Percentiles rank a stretch among this genome's conserved stretches.
phyloP scores from a whole-genome alignment of 2,329 filamentous ascomycete species.

The Pezicula rhizophila region DNA sequence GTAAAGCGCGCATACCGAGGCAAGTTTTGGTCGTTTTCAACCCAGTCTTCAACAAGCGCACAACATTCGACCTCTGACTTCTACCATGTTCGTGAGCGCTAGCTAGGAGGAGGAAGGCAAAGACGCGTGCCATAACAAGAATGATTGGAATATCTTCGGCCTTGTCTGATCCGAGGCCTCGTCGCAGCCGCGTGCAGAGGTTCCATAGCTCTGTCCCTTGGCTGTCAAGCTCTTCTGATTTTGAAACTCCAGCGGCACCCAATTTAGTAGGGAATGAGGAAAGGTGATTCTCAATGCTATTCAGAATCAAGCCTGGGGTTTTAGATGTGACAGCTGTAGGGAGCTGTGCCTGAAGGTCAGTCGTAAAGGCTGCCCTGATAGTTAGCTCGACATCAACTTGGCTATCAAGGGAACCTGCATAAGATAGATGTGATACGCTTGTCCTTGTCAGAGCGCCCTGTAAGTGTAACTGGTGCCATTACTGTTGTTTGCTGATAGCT shows the following conservation, averaged over 20 bases:
- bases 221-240: slow-evolving; percentile 45
- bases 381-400: slow-evolving; percentile 5
- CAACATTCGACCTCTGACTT: slow-evolving; percentile 30
- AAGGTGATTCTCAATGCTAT: slow-evolving; percentile 36
- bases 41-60: slow-evolving; percentile 60
- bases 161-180: slow-evolving; percentile 26
- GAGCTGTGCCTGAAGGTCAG: slow-evolving; percentile 18
- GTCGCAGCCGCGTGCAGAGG: slow-evolving; percentile 46
- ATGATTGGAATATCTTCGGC: slow-evolving; percentile 15
- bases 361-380: slow-evolving; percentile 17
- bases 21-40: slow-evolving; percentile 60
- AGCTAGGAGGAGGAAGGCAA: slow-evolving; percentile 65
- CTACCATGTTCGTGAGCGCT: slow-evolving; percentile 37
- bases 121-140: slow-evolving; percentile 34
- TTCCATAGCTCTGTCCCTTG: slow-evolving; percentile 62
- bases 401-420: slow-evolving; percentile 17
- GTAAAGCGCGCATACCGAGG: slow-evolving; percentile 41
- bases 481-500: not conserved
- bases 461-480: slow-evolving; percentile 14
- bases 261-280: slow-evolving; percentile 28
- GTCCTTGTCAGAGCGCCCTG: slow-evolving; percentile 21
- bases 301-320: slow-evolving; percentile 24
- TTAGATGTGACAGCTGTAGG: slow-evolving; percentile 11
- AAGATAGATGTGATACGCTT: slow-evolving; percentile 28
- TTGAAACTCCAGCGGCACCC: slow-evolving; percentile 23